Evolutionary conservation across 441 rosid species (phyloP), one percentile per base, ranked within the genome.

Genomic region (Jatropha multifida): DNA sequence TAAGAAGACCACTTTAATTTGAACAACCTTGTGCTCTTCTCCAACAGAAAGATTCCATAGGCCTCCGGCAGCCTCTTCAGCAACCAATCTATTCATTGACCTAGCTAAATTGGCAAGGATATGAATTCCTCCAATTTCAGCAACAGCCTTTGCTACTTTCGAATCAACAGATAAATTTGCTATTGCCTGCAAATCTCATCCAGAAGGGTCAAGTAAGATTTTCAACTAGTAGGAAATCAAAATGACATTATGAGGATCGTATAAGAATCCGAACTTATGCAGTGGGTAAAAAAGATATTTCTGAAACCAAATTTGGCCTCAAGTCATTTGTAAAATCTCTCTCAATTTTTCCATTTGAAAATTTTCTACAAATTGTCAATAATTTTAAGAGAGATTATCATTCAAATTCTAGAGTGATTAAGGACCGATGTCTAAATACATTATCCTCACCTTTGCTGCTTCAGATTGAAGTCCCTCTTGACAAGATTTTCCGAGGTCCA

Each of bases 11-110:
- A 62, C 69, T 74, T 68, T 37, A 62, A 38, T 56, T 68, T 65
- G 55, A 32, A 9, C 74, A 80, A 91, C 98, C 94, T 96, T 96
- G 85, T 96, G 99, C 78, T 94, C 99, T 87, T 96, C 99, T 83
- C 99, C 99, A 11, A 96, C 98, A 8, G 99, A 96, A 75, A 96
- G 98, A 84, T 96, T 96, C 99, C 99, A 96, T 27, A 94, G 85
- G 71, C 99, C 99, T 77, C 99, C 99, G 58, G 98, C 98, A 74
- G 99, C 99, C 86, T 94, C 99, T 82, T 96, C 99, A 23, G 98
- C 98, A 67, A 96, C 97, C 65, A 89, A 86, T 85, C 92, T 90
- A 75, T 92, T 96, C 97, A 85, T 87, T 49, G 99, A 96, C 87
- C 90, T 88, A 5, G 98, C 98, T 81, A 96, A 83, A 68, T 81